Evolutionary conservation across 2,329 filamentous ascomycete genomes (phyloP).

Genomic region (Exophiala lecanii-corni): DNA sequence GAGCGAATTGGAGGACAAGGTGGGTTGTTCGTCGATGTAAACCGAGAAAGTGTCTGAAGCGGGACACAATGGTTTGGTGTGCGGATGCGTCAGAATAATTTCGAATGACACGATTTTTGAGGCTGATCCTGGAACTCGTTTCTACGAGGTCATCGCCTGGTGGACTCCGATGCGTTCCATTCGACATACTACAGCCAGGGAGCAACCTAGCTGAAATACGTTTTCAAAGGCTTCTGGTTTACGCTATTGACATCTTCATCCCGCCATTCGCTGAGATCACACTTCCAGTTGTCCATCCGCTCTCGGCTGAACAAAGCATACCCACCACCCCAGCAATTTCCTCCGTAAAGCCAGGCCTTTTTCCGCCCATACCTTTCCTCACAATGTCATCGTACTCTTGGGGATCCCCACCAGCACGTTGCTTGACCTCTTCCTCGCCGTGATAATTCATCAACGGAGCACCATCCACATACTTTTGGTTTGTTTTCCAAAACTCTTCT

Average conservation of each 20-base stretch:
- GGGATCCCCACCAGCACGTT: conserved; percentile 48
- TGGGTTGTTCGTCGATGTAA: neutral
- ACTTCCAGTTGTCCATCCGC: conserved; percentile 73
- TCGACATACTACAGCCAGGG: too few relatives aligned
- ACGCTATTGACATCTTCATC: conserved; percentile 51
- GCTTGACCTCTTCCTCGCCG: conserved; percentile 47
- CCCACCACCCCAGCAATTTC: conserved; percentile 73
- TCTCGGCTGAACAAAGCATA: conserved; percentile 68
- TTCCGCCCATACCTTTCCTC: conserved; percentile 51
- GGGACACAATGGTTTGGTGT: too few relatives aligned
- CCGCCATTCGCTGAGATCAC: conserved; percentile 78
- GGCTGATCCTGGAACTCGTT: too few relatives aligned
- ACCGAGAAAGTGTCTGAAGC: too few relatives aligned
- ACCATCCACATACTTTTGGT: conserved; percentile 57
- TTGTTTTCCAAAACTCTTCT: conserved; percentile 53
- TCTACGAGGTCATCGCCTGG: too few relatives aligned
- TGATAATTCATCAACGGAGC: conserved; percentile 60
- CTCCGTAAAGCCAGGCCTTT: conserved; percentile 59
- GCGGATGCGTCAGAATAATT: too few relatives aligned
- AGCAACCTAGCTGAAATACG: too few relatives aligned
- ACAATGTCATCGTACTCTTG: conserved; percentile 60
- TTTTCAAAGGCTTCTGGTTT: too few relatives aligned
- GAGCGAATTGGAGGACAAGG: neutral
- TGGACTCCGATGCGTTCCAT: too few relatives aligned
- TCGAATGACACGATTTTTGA: too few relatives aligned